These are phyloP conservation scores for Huntiella bhutanensis DNA, from an alignment of 2,329 filamentous ascomycete genomes.

Conservation along the genomic window DNA sequence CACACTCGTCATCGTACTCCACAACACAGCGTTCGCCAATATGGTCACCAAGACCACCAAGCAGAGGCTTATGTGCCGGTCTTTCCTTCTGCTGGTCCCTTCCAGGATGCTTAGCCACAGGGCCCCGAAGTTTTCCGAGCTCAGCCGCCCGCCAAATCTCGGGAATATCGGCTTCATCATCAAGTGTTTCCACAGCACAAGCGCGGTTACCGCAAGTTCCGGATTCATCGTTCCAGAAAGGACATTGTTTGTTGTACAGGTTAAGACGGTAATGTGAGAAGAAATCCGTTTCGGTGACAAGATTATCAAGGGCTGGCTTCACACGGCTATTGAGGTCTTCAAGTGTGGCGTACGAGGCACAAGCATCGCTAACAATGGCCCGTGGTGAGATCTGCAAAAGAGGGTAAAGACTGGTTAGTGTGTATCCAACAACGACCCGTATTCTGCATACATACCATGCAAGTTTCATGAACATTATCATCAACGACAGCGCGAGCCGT, in stretches of 20 bases:
- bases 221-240: slow-evolving; percentile 86
- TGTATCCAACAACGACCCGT: background rate
- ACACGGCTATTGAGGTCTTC: slow-evolving; percentile 65
- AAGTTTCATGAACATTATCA: too few species aligned
- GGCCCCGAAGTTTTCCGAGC: slow-evolving; percentile 79
- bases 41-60: slow-evolving; percentile 63
- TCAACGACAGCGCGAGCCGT: too few species aligned
- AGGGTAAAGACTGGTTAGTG: too few species aligned
- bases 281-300: slow-evolving; percentile 83
- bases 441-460: too few species aligned
- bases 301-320: slow-evolving; percentile 56
- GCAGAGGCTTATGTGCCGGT: slow-evolving; percentile 47
- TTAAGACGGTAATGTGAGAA: slow-evolving; percentile 96
- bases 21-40: slow-evolving; percentile 94
- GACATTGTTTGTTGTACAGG: slow-evolving; percentile 82
- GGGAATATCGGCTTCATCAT: slow-evolving; percentile 89
- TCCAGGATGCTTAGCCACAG: slow-evolving; percentile 73
- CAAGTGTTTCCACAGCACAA: slow-evolving; percentile 84
- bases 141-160: slow-evolving; percentile 80
- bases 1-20: slow-evolving; percentile 93
- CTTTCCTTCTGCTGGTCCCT: slow-evolving; percentile 53
- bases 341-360: slow-evolving; percentile 80
- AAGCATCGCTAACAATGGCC: slow-evolving; percentile 81
- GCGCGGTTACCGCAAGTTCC: slow-evolving; percentile 95
- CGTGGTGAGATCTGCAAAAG: slow-evolving; percentile 58